These are phyloP conservation scores for Colletotrichum gigasporum DNA, from an alignment of 2,329 filamentous ascomycete species.

Conservation along the genomic window DNA sequence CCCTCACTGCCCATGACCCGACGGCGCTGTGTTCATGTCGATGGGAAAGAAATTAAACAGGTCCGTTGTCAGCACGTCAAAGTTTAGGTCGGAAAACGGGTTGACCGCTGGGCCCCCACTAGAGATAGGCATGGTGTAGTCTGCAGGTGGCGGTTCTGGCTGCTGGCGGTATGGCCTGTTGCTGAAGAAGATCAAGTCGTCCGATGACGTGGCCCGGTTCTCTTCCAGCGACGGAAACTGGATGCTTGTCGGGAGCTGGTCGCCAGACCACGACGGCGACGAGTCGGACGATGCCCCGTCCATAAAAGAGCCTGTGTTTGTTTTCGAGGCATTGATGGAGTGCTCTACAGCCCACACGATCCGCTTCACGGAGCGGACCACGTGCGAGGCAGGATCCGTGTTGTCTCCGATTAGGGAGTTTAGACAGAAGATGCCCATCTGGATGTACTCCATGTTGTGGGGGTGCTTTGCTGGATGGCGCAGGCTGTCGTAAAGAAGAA, in stretches of 20 bases:
- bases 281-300: constrained; percentile 7
- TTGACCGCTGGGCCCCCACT: not conserved
- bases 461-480: constrained; percentile 39
- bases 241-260: constrained; percentile 24
- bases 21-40: constrained; percentile 10
- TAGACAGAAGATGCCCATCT: constrained; percentile 19
- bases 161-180: constrained; percentile 28
- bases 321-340: constrained; percentile 35
- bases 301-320: not conserved
- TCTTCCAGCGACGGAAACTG: constrained; percentile 36
- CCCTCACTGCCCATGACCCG: not conserved
- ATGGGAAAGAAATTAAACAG: constrained; percentile 38
- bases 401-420: constrained; percentile 35
- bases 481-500: constrained; percentile 40
- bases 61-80: constrained; percentile 41
- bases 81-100: constrained; percentile 30
- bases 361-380: constrained; percentile 34
- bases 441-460: constrained; percentile 29
- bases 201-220: constrained; percentile 19
- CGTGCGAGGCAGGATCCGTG: constrained; percentile 39
- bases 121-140: constrained; percentile 20
- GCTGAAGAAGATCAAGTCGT: constrained; percentile 36
- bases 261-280: constrained; percentile 12
- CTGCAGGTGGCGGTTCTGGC: not conserved
- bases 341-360: constrained; percentile 35